These are phyloP conservation scores for Globisporangium parvum DNA, from an alignment of 352 stramenopile species.

Conservation along the genomic window DNA sequence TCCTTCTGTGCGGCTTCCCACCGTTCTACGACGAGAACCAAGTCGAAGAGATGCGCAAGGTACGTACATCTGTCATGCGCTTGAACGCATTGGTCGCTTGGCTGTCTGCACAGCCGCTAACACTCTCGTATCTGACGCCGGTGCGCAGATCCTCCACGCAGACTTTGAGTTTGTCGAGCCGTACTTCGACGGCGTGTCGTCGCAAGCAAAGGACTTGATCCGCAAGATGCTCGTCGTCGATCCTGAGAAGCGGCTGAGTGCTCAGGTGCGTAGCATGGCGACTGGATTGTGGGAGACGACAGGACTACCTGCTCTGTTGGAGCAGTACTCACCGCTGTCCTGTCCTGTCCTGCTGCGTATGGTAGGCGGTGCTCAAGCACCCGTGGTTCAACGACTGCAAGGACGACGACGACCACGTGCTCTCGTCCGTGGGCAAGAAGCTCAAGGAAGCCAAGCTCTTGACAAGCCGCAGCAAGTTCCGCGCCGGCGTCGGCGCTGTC, in stretches of 20 bases:
- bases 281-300: too few relatives aligned
- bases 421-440: conserved; percentile 63
- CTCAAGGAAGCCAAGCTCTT: conserved; percentile 55
- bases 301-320: too few relatives aligned
- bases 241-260: conserved; percentile 69
- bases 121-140: not conserved
- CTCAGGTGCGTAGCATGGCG: conserved; percentile 13
- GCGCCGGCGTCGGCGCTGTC: conserved; percentile 55
- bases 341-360: not conserved
- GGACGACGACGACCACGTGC: conserved; percentile 46
- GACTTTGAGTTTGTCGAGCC: conserved; percentile 89
- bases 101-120: conserved; percentile 1
- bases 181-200: conserved; percentile 89
- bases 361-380: conserved; percentile 52
- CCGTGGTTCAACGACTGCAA: conserved; percentile 71
- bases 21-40: conserved; percentile 96
- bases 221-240: conserved; percentile 90
- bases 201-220: conserved; percentile 92
- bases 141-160: conserved; percentile 56
- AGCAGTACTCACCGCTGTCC: not conserved
- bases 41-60: conserved; percentile 78
- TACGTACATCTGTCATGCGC: conserved; percentile 4
- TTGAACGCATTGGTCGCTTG: not conserved
- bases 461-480: conserved; percentile 64
- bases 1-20: conserved; percentile 94